Base-by-base conservation (phyloP, 2,329 filamentous ascomycete genomes). In the Trichophyton simii region DNA sequence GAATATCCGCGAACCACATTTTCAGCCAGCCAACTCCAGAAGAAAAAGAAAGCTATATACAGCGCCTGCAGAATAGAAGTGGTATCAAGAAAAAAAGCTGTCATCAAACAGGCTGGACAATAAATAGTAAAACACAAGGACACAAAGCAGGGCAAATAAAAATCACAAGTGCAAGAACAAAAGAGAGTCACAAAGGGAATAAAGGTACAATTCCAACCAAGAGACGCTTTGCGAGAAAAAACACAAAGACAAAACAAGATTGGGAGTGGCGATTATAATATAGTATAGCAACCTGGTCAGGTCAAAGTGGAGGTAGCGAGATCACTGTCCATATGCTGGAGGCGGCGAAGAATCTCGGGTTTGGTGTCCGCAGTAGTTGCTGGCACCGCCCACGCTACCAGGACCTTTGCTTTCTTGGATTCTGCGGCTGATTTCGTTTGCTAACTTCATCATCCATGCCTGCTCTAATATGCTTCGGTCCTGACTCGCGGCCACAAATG, bases 401-500 rank as follows among this genome's bases (percentile, higher is more conserved):
- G 73, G 68, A 54, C 72, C 71, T 75, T 96, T 94, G 75, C 96
- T 89, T 67, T 96, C 89, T 66, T 92, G 89, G 66, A 95, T 90
- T 61, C 89, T 87, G 63, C 73, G 73, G 41, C 91, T 90, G 68
- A 97, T 92, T 73, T 97, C 94, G 65, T 86, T 87, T 3, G 92
- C 91, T 83, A 99, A 94, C 78, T 96, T 74, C 68, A 76, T 74
- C 59, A 78, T 75, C 68, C 76, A 72, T 3, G 72, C 73, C 64
- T 78, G 75, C 63, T 80, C 77, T n/a, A 79, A 70, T 25, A 78
- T 72, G 36, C 72, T 68, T 25, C 66, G 65, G 7, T 69, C 68
- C 3, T 65, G 63, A n/a, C 52, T 61, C n/a, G 57, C 57, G 25
- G 64, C 61, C 20, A 63, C 50, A 52, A 63, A 60, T 2, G 64